Evolutionary conservation across 2,329 filamentous ascomycete species (phyloP), one percentile per base, ranked within the genome.

Genomic region (Blastomyces percursus): DNA sequence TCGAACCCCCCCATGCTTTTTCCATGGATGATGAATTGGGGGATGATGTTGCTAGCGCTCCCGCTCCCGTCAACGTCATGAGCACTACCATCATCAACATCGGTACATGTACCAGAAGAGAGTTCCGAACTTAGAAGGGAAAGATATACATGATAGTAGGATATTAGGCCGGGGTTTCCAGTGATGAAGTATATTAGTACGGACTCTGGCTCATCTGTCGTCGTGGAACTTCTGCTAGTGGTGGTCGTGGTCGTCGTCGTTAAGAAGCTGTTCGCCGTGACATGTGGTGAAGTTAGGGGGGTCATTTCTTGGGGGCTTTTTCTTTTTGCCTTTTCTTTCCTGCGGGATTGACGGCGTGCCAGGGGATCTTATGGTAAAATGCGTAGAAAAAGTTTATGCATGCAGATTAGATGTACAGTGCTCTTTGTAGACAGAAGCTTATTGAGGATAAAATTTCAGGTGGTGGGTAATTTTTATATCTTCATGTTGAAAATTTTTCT

Each of bases 111-210:
- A 27, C 8, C 27, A 6, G 63, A 59, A 4, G 64, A 63, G 66
- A 72, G 60, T 65, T 66, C 50, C 12, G 66, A 59, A 2, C 70
- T 68, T 2, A 79, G 66, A 14, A 74, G 65, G 8, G 75, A 75
- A 42, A 80, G 68, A 64, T 79, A 79, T 1, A 71, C 69, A 62
- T 77, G 71, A 66, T 79, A 81, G 71, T 82, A 83, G 8, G 73
- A 72, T 61, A 81, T 78, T 44, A 82, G 69, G 1, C 79, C 77
- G 1, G 80, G 78, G 65, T 82, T 82, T 32, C 80, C 80, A 27
- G 79, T 76, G 40, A 82, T 75, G 62, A 81, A 78, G 67, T 76
- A 80, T 14, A 78, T 71, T 38, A 73, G 70, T 2, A 69, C 69
- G 67, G 65, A 71, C 71, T 69, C 72, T 70, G 52, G 65, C 62